phyloP scores from a whole-genome alignment of 2,329 filamentous ascomycete genomes.

The Aspergillus novofumigatus region DNA sequence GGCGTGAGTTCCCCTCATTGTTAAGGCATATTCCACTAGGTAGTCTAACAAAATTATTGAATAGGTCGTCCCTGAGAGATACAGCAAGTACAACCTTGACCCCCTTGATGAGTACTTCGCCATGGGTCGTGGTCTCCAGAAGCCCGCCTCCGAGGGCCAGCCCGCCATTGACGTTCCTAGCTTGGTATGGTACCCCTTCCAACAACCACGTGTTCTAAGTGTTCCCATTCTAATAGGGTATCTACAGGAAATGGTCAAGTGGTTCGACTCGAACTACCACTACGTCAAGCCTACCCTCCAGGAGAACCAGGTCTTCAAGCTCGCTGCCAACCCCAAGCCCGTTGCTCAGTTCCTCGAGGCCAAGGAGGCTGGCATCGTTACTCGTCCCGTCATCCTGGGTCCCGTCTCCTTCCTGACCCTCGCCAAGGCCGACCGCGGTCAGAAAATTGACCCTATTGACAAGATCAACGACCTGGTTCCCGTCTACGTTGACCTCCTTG shows the following conservation, averaged over 20 bases:
- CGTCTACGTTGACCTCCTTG: conserved; percentile 88
- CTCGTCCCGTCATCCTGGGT: conserved; percentile 89
- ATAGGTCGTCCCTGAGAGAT: conserved; percentile 85
- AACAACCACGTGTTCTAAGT: neutral
- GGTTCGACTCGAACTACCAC: conserved; percentile 99
- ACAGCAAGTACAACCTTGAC: conserved; percentile 84
- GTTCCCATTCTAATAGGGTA: conserved; percentile 23
- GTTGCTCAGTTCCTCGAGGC: conserved; percentile 93
- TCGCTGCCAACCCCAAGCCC: conserved; percentile 83
- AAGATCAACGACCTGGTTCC: conserved; percentile 90
- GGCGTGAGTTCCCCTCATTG: conserved; percentile 58
- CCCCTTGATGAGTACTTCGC: conserved; percentile 96
- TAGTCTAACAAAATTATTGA: conserved; percentile 20
- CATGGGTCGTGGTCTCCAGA: conserved; percentile 98
- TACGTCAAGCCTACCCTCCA: conserved; percentile 99
- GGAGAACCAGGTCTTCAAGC: conserved; percentile 94
- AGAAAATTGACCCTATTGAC: conserved; percentile 87
- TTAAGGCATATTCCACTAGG: conserved; percentile 8
- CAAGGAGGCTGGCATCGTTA: conserved; percentile 91
- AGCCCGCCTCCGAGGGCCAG: conserved; percentile 54
- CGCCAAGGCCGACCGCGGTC: conserved; percentile 95
- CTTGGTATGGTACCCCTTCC: conserved; percentile 50
- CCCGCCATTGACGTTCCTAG: conserved; percentile 76
- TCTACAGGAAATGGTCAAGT: conserved; percentile 93
- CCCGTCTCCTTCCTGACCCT: conserved; percentile 97